Percentiles rank a stretch among this genome's conserved stretches.
Evolutionary conservation across 2,329 filamentous ascomycete genomes (phyloP).

Genomic region (Pyricularia grisea): DNA sequence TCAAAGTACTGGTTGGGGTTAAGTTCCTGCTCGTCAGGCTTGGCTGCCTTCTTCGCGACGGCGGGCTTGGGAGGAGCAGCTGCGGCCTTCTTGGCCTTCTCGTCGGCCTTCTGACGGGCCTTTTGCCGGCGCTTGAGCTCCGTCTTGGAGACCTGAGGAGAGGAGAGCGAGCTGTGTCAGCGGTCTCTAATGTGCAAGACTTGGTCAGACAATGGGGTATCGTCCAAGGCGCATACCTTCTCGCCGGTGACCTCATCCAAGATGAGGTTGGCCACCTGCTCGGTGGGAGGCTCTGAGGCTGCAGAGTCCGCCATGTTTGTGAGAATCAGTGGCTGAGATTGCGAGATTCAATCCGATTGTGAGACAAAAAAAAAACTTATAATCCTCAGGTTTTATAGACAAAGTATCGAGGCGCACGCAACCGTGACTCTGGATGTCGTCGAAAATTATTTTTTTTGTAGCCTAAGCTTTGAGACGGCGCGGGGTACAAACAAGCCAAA

Average conservation of each 20-base stretch:
- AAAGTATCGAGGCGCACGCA: background rate
- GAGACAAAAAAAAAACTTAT: constrained; percentile 3
- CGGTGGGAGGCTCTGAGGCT: constrained; percentile 22
- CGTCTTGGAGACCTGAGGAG: constrained; percentile 59
- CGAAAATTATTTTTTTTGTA: background rate
- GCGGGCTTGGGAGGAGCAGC: constrained; percentile 35
- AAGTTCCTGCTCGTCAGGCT: constrained; percentile 44
- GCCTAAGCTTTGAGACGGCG: background rate
- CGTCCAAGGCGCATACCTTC: constrained; percentile 21
- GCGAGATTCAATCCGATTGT: background rate
- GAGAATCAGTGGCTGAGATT: background rate
- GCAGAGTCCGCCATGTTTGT: constrained; percentile 2
- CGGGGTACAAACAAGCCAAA: background rate
- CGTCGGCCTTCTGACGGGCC: constrained; percentile 75
- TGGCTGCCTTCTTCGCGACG: constrained; percentile 47
- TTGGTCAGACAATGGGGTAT: background rate
- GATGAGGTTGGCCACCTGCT: constrained; percentile 61
- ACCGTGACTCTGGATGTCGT: background rate
- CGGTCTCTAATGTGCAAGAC: constrained; percentile 7
- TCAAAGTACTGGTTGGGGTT: constrained; percentile 76
- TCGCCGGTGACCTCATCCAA: constrained; percentile 93
- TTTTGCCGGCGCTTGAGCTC: constrained; percentile 95
- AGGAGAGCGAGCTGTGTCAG: constrained; percentile 21
- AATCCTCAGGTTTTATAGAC: constrained; percentile 1
- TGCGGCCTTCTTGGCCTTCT: constrained; percentile 81